Percentiles rank a stretch among this genome's conserved stretches.
Conservation (phyloP, 805 yeast genomes). For the Kuraishia molischiana region DNA sequence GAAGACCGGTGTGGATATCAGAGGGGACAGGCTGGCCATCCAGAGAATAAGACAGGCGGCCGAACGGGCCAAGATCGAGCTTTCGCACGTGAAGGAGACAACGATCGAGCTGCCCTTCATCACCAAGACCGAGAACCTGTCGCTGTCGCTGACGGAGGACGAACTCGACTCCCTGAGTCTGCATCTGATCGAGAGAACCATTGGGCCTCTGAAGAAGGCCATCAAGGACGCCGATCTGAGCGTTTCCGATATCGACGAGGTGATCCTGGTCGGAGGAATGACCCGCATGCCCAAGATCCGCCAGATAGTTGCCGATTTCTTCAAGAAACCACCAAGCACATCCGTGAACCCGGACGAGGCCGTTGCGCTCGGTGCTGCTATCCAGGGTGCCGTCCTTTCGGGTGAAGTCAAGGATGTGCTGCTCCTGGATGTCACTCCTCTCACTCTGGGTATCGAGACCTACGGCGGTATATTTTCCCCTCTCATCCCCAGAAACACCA, state of each 20-base stretch:
- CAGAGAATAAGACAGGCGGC: constrained; percentile 85
- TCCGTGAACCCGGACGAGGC: constrained; percentile 95
- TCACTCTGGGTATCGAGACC: constrained; percentile 90
- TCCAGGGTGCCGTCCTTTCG: constrained; percentile 92
- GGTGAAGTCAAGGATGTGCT: constrained; percentile 93
- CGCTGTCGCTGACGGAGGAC: constrained; percentile 35
- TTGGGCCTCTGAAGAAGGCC: constrained; percentile 74
- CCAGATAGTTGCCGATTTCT: constrained; percentile 64
- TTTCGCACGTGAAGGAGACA: constrained; percentile 64
- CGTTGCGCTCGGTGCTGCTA: constrained; percentile 94
- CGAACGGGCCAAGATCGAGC: constrained; percentile 83
- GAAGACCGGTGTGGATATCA: constrained; percentile 59
- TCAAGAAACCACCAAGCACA: constrained; percentile 79
- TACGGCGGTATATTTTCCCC: constrained; percentile 94
- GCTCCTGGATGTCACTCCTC: constrained; percentile 80
- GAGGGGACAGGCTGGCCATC: constrained; percentile 62
- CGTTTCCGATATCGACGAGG: constrained; percentile 63
- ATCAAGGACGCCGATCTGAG: constrained; percentile 69
- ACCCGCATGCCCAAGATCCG: constrained; percentile 86
- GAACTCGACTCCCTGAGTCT: constrained; percentile 37
- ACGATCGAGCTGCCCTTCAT: constrained; percentile 77
- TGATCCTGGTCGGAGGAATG: constrained; percentile 86
- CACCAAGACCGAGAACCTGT: constrained; percentile 37
- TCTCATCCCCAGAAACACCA: constrained; percentile 80
- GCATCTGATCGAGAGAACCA: constrained; percentile 60